Conservation (phyloP, 192 early-diverging fungal species). For the Podila minutissima region DNA sequence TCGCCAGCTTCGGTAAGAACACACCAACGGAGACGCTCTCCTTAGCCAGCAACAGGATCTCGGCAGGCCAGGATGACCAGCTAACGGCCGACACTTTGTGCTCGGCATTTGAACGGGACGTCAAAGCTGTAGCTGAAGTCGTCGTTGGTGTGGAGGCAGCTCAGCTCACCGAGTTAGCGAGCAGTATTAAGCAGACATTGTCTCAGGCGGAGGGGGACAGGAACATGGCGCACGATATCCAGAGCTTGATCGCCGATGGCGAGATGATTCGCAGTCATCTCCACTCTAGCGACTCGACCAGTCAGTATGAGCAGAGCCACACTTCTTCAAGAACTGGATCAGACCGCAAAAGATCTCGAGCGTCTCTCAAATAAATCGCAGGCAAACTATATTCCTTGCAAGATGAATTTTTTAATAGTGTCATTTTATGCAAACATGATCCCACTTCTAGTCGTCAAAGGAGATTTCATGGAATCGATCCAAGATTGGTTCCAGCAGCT, state of each 20-base stretch:
- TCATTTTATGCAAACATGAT: neutral
- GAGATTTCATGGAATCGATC: slow-evolving; percentile 23
- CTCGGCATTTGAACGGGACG: neutral
- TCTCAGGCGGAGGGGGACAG: neutral
- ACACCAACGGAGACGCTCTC: neutral
- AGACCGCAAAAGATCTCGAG: too few species aligned
- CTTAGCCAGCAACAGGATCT: neutral
- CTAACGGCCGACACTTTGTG: neutral
- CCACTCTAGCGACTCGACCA: neutral
- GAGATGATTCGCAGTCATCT: neutral
- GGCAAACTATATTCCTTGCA: too few species aligned
- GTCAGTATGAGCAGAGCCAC: neutral
- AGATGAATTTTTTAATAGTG: too few species aligned
- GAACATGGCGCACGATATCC: neutral
- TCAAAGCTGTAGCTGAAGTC: neutral
- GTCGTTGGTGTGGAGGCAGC: neutral
- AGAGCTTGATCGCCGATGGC: neutral
- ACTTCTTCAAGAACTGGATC: too few species aligned
- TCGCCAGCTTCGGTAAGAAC: neutral
- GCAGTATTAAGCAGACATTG: neutral
- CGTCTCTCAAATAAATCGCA: too few species aligned
- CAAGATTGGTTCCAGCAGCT: slow-evolving; percentile 22
- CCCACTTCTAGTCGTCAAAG: slow-evolving; percentile 2
- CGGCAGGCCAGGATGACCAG: neutral
- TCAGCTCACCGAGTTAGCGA: slow-evolving; percentile 1